These are phyloP conservation scores for Stevia rebaudiana DNA, from an alignment of 140 eudicot genomes.

Conservation along the genomic window DNA sequence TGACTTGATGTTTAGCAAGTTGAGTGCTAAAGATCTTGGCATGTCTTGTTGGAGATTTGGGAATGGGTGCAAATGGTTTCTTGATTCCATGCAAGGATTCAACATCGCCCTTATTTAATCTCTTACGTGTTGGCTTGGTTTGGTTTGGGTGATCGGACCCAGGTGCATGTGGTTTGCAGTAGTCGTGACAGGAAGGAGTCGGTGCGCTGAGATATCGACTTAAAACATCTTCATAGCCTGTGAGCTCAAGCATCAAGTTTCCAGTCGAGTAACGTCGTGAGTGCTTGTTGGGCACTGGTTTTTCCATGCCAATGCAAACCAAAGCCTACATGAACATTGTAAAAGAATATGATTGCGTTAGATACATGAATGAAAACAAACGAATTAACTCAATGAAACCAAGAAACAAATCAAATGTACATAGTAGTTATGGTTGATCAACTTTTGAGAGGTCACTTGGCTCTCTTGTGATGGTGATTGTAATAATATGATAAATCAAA, in stretches of 20 bases:
- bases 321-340: conserved; percentile 23
- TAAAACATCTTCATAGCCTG: conserved; percentile 13
- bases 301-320: conserved; percentile 33
- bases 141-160: conserved; percentile 24
- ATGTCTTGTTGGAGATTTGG: conserved; percentile 28
- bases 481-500: no score
- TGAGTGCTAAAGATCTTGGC: conserved; percentile 5
- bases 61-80: conserved; percentile 19
- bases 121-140: conserved; percentile 19
- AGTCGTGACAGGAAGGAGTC: conserved; percentile 47
- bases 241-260: conserved; percentile 10
- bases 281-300: conserved; percentile 20
- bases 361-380: no score
- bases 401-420: no score
- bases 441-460: no score
- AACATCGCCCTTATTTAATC: conserved; percentile 2
- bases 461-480: no score
- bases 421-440: no score
- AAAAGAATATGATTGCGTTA: background rate
- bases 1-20: conserved; percentile 12
- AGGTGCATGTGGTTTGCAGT: conserved; percentile 34
- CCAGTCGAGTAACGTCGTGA: conserved; percentile 40
- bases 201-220: conserved; percentile 42
- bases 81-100: background rate
- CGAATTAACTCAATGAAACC: no score